phyloP scores from a whole-genome alignment of 1,284 basidiomycete species.

The Trichosporon sp. region DNA sequence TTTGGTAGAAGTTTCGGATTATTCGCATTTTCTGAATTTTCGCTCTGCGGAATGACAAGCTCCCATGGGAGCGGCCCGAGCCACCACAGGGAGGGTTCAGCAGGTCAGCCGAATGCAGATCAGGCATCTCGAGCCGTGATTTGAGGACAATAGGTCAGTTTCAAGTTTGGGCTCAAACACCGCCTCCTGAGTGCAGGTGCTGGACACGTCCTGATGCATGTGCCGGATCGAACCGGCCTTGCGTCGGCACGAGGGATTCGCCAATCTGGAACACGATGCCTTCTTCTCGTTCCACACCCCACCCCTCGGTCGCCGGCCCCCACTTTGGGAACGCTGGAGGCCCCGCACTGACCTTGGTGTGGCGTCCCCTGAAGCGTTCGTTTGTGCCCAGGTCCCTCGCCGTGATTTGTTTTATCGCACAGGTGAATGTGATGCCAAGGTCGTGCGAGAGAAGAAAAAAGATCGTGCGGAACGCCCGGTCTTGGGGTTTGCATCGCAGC shows the following conservation, averaged over 20 bases:
- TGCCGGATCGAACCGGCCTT: background rate
- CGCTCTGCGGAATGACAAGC: background rate
- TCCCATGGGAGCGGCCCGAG: background rate
- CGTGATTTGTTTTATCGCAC: background rate
- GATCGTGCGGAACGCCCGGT: background rate
- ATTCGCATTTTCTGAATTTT: background rate
- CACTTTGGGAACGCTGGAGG: background rate
- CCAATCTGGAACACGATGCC: background rate
- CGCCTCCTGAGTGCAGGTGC: background rate
- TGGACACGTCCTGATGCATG: background rate
- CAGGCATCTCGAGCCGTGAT: background rate
- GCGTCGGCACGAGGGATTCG: background rate
- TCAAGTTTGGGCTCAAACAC: conserved; percentile 5
- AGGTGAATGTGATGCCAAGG: background rate
- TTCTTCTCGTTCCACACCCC: background rate
- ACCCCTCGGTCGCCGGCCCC: background rate
- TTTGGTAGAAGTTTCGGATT: background rate
- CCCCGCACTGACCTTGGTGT: conserved; percentile 2
- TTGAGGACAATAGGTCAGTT: background rate
- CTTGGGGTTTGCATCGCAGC: background rate
- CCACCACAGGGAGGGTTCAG: background rate
- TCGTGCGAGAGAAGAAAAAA: background rate
- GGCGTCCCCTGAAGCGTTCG: background rate
- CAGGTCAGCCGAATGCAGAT: background rate
- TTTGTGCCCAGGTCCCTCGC: background rate